Base-by-base conservation (phyloP, 345 rosid genomes). In the Corymbia maculata region DNA sequence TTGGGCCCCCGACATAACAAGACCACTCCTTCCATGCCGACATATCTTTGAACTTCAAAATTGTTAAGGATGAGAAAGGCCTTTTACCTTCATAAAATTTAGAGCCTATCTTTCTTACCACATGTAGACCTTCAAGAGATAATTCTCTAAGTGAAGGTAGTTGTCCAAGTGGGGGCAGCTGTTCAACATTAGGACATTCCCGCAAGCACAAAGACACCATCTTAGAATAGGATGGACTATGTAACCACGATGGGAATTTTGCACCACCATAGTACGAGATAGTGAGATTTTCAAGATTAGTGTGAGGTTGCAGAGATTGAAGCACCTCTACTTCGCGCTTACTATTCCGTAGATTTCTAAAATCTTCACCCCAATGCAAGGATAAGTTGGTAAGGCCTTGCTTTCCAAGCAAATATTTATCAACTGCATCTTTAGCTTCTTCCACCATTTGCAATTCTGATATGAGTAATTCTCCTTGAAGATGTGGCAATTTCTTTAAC, bases 401-500 rank as follows among this genome's bases (percentile, higher is more conserved):
- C n/a, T 57, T 57, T 57, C 13, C 6, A 1, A 1, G 0, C 22
- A 52, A 52, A 2, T 52, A 15, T 15, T 19, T 8, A 52, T 52
- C 55, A 52, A 52, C 4, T 6, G 4, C 22, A 52, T 17, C 55
- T 52, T 4, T 52, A 17, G 17, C 55, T 6, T 52, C 55, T 52
- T 52, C 22, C 55, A 52, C 55, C 8, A 15, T 52, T 52, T 17
- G 55, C 6, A 52, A 52, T 16, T 52, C 6, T 17, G 22, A 52
- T 52, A 52, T 52, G 55, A 0, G 17, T 52, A 52, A 52, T 52
- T 52, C 55, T 52, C 55, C 55, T 52, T 52, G 55, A 52, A 52
- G 55, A 52, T 2, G 55, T 0, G 55, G 17, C 0, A 52, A 0
- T 19, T 0, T 1, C 22, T 52, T 17, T 17, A 52, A 52, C 22